Evolutionary conservation across 805 yeast species (phyloP).

Genomic region (Starmerella etchellsii): DNA sequence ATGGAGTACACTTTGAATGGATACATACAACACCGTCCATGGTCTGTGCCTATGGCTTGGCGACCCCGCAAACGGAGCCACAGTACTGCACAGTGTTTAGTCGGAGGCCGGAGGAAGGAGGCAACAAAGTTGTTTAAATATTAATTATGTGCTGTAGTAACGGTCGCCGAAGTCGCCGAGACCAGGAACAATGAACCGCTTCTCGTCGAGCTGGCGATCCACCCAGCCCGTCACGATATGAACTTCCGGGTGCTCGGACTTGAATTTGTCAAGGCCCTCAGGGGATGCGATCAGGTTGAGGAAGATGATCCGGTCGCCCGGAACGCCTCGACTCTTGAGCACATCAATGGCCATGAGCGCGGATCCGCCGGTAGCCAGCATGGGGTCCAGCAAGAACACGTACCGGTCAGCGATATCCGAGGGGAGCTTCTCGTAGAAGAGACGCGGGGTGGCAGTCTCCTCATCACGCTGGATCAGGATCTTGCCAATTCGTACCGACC

Average conservation of each 20-base stretch:
- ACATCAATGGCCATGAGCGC: constrained; percentile 97
- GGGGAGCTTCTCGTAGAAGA: constrained; percentile 89
- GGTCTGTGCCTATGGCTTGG: constrained; percentile 9
- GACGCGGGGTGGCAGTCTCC: constrained; percentile 86
- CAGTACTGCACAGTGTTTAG: not conserved
- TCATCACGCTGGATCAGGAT: constrained; percentile 95
- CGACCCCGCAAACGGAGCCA: not conserved
- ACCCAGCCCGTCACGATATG: constrained; percentile 88
- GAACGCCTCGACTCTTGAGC: constrained; percentile 72
- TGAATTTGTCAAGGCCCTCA: constrained; percentile 77
- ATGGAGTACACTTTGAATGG: constrained; percentile 15
- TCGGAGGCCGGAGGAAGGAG: constrained; percentile 8
- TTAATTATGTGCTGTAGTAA: constrained; percentile 66
- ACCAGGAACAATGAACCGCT: constrained; percentile 83
- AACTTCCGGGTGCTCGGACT: constrained; percentile 65
- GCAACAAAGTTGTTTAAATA: not conserved
- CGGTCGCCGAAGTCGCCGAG: constrained; percentile 97
- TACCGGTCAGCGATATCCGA: constrained; percentile 79
- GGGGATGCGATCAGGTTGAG: constrained; percentile 88
- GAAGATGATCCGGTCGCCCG: constrained; percentile 74
- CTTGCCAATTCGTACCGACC: constrained; percentile 93
- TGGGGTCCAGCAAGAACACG: constrained; percentile 86
- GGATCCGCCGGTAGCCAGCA: constrained; percentile 98
- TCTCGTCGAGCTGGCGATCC: constrained; percentile 74
- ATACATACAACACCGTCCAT: constrained; percentile 17